Base-by-base conservation (phyloP, 1,139 yeast species). In the Meyerozyma smithsonii region DNA sequence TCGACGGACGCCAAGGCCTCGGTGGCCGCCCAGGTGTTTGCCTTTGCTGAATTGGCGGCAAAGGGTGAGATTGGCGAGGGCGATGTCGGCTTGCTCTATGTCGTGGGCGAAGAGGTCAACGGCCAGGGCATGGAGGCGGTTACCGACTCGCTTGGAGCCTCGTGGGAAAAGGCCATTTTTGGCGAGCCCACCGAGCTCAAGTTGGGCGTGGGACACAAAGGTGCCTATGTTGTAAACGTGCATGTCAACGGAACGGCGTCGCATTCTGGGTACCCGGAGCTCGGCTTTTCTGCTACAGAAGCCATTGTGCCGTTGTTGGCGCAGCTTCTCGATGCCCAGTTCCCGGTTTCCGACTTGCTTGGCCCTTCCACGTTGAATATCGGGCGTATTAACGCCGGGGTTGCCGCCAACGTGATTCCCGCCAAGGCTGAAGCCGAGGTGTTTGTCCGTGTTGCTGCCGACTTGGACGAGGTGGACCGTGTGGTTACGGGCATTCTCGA, bases 101-200 rank as follows among this genome's bases (percentile, higher is more conserved):
- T 82, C 7, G 84, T 81, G 7, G 85, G 83, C 4, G 90, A 83
- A 56, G 90, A 84, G 52, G 66, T 69, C 24, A 73, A 72, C 32
- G 89, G 89, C 12, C 56, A 58, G 23, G 89, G 90, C 14, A 81
- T 82, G 85, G 51, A 46, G 24, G 46, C 55, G 21, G 84, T 76
- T 2, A 46, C 52, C 38, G 51, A 59, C 33, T 28, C 57, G 15
- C 52, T 78, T 36, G 69, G 68, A 21, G 72, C 72, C 10, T 53
- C 58, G 2, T 83, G 87, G 86, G 77, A 76, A 5, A 52, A 73
- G 4, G 88, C 76, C 18, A 72, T 83, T 35, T 82, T 82, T 57
- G 89, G 89, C 11, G 90, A 83, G 53, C 89, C 90, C 15, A 82
- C 90, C 0, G 88, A 81, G 48, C 64, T 74, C 54, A 80, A 79